phyloP scores from a whole-genome alignment of 805 yeast genomes.

The Schwanniomyces vanrijiae region DNA sequence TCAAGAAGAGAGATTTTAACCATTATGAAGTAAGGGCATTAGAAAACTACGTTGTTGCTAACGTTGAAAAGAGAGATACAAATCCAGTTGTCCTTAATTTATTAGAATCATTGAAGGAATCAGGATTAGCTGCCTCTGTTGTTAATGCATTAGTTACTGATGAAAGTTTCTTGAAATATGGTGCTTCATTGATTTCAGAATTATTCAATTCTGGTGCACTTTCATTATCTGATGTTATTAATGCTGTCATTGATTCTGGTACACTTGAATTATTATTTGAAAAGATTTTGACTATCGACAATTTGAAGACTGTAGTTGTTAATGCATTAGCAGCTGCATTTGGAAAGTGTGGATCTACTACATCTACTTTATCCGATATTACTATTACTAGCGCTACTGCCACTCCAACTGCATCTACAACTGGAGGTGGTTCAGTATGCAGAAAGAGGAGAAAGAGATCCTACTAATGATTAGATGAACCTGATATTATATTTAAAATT shows the following conservation, averaged over 20 bases:
- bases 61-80: constrained; percentile 11
- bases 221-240: constrained; percentile 23
- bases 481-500: no score
- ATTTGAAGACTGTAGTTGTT: constrained; percentile 39
- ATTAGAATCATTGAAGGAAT: constrained; percentile 43
- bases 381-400: constrained; percentile 23
- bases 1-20: constrained; percentile 14
- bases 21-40: constrained; percentile 1
- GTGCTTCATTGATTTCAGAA: constrained; percentile 35
- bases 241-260: constrained; percentile 35
- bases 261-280: constrained; percentile 36
- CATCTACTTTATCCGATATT: constrained; percentile 17
- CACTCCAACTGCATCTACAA: constrained; percentile 15
- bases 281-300: constrained; percentile 36
- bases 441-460: constrained; percentile 26
- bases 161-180: constrained; percentile 34
- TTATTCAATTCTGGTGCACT: constrained; percentile 31
- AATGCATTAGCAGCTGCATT: constrained; percentile 45
- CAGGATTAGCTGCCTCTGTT: constrained; percentile 41
- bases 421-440: background rate
- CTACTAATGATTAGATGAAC: constrained; percentile 13
- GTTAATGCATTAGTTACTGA: constrained; percentile 38
- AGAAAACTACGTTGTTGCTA: constrained; percentile 3
- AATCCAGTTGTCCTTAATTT: constrained; percentile 28
- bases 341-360: constrained; percentile 34